Evolutionary conservation across 1,284 basidiomycete species (phyloP), one percentile per base, ranked within the genome.

Genomic region (Anthracocystis walkeri): DNA sequence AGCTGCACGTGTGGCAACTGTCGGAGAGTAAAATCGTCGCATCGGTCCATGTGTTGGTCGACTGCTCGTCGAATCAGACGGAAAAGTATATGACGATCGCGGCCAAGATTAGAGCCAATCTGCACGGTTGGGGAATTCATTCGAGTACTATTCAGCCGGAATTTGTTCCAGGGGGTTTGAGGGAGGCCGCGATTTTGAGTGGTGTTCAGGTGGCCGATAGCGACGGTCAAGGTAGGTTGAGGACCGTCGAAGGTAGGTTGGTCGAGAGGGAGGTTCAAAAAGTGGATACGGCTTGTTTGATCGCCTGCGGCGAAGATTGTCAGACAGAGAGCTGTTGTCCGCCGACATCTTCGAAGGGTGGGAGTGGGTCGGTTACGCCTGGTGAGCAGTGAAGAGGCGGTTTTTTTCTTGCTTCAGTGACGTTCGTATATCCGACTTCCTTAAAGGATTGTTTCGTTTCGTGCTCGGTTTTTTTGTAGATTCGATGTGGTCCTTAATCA

Each of bases 1-100:
- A 85, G 57, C 89, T 99, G 33, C 97, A 99, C 86, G 90, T 99
- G 59, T 99, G 97, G 97, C 95, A 97, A 84, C 88, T 95, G 35
- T 91, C 91, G 18, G 92, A 94, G 86, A 89, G 88, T 72, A 97
- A 97, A 84, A 90, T 95, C 57, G 93, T 99, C 40, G 96, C 96
- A 5, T 95, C 93, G 0, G 95, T 99, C 20, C 97, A 99, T 86
- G 93, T 99, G 51, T 89, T 94, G 71, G 91, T 95, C 25, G 91
- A 90, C 33, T 89, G 86, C 48, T 77, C 75, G 7, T 62, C 61
- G 3, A 73, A 69, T 4, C 93, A 97, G 81, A 82, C 85, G 16
- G 77, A 84, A 38, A 78, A 78, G 51, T 98, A 97, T 86, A 97
- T 97, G 93, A 90, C 89, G 5, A 90, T 97, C 49, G 94, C 94